These are phyloP conservation scores for Suhomyces choctaworum DNA, from an alignment of 1,139 yeast species.

Conservation along the genomic window DNA sequence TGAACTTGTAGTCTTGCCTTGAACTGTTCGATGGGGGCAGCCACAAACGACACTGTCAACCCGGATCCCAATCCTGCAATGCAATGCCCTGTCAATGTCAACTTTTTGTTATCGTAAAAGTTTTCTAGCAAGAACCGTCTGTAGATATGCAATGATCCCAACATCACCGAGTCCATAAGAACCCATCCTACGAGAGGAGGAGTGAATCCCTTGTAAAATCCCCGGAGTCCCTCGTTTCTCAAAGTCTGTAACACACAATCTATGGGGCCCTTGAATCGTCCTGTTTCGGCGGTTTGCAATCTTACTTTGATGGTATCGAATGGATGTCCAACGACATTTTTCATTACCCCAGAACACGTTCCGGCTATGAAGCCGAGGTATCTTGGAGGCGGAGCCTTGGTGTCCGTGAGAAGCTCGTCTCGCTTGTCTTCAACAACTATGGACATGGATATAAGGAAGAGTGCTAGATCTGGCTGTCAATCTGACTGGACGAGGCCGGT, in stretches of 20 bases:
- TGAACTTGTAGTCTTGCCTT: slow-evolving; percentile 89
- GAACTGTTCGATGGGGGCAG: slow-evolving; percentile 89
- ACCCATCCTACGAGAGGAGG: slow-evolving; percentile 95
- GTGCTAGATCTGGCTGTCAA: not conserved
- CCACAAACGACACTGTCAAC: slow-evolving; percentile 88
- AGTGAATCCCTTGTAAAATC: slow-evolving; percentile 85
- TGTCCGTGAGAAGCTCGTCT: slow-evolving; percentile 5
- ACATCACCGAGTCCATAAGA: slow-evolving; percentile 85
- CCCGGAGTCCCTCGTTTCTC: slow-evolving; percentile 69
- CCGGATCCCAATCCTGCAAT: slow-evolving; percentile 84
- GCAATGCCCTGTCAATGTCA: slow-evolving; percentile 75
- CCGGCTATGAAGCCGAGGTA: slow-evolving; percentile 87
- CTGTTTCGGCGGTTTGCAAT: slow-evolving; percentile 73
- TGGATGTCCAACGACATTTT: slow-evolving; percentile 90
- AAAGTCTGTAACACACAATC: slow-evolving; percentile 77
- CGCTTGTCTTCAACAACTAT: slow-evolving; percentile 14
- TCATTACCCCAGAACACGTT: slow-evolving; percentile 80
- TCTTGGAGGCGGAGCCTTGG: slow-evolving; percentile 43
- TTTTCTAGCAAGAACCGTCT: slow-evolving; percentile 64
- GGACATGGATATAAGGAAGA: slow-evolving; percentile 10
- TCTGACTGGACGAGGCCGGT: slow-evolving; percentile 1
- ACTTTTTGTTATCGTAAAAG: slow-evolving; percentile 54
- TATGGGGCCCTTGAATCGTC: slow-evolving; percentile 76
- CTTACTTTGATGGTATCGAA: slow-evolving; percentile 90
- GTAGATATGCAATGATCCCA: slow-evolving; percentile 82